These are phyloP conservation scores for Xerocomellus chrysenteron DNA, from an alignment of 768 basidiomycete species.

Conservation along the genomic window DNA sequence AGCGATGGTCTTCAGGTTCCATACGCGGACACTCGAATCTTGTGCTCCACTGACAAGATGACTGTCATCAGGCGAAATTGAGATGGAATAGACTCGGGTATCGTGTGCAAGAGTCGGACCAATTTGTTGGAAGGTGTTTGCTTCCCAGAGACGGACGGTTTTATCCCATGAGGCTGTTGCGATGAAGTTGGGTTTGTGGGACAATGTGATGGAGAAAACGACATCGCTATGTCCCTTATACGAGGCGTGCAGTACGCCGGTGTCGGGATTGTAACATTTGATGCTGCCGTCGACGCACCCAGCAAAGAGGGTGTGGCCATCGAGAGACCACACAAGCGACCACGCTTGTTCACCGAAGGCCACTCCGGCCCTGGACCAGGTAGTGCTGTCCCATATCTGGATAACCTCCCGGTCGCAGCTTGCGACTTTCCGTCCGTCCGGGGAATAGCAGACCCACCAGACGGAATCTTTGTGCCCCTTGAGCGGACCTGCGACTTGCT, in stretches of 20 bases:
- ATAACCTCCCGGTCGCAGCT: slow-evolving; percentile 20
- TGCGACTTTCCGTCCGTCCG: slow-evolving; percentile 17
- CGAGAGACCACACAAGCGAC: slow-evolving; percentile 23
- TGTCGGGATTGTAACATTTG: slow-evolving; percentile 9
- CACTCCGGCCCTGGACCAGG: neutral
- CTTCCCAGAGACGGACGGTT: slow-evolving; percentile 31
- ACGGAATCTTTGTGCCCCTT: slow-evolving; percentile 10
- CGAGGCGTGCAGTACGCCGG: neutral
- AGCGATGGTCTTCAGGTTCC: slow-evolving; percentile 13
- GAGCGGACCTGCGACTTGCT: slow-evolving; percentile 5
- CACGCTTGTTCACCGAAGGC: slow-evolving; percentile 12
- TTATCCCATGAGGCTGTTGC: slow-evolving; percentile 30
- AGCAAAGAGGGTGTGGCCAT: slow-evolving; percentile 13
- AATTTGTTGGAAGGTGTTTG: slow-evolving; percentile 14
- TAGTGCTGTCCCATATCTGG: slow-evolving; percentile 15
- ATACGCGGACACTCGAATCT: slow-evolving; percentile 16
- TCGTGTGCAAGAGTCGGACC: slow-evolving; percentile 18
- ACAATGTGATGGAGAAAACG: slow-evolving; percentile 21
- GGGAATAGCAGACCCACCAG: slow-evolving; percentile 22
- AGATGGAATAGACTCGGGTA: slow-evolving; percentile 6
- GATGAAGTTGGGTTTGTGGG: slow-evolving; percentile 18
- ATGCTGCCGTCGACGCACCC: slow-evolving; percentile 20
- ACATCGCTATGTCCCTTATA: slow-evolving; percentile 18
- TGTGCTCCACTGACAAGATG: slow-evolving; percentile 17
- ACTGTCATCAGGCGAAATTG: slow-evolving; percentile 15